Base-by-base conservation (phyloP, 352 stramenopile genomes). In the Pythium dissimile region DNA sequence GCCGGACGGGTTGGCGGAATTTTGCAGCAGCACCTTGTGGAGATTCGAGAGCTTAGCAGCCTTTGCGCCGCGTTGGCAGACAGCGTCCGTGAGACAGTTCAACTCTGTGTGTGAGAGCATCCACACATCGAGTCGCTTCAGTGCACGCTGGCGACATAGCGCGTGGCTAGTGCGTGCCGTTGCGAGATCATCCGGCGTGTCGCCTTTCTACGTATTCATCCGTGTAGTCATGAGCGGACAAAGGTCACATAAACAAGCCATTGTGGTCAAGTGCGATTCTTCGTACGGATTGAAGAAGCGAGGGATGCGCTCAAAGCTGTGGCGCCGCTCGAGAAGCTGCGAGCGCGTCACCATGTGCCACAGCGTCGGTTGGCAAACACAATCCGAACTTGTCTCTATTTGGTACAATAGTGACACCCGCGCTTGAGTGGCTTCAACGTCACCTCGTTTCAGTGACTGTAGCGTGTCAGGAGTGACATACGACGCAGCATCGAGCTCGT, bases 251-350 rank as follows among this genome's bases (percentile, higher is more conserved):
- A 7, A 23, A 49, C 24, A 26, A 34, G 6, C 10, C 43, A 12
- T 12, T 11, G 26, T 24, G 27, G n/a, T n/a, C n/a, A n/a, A n/a
- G n/a, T n/a, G n/a, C n/a, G n/a, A n/a, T n/a, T n/a, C n/a, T n/a
- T n/a, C n/a, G n/a, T n/a, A n/a, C 54, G 69, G 62, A 32, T 66
- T 80, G 41, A 82, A 86, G 61, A 86, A 84, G 4, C 66, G 66
- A 27, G 76, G 73, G 53, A 86, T 72, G 23, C 30, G 42, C 5
- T 65, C 54, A 50, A 62, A 69, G 54, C 54, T 69, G 16, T 58
- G 35, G 31, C 62, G 62, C 6, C 62, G 54, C 39, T 45, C 43
- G 3, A 69, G 50, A 18, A 64, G 48, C 24, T 23, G 41, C 41
- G 60, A 56, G 1, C 16, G 32, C 3, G n/a, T 54, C 28, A 7